These are phyloP conservation scores for Sporisorium iseilematis-ciliati DNA, from an alignment of 1,284 basidiomycete species.

Conservation along the genomic window DNA sequence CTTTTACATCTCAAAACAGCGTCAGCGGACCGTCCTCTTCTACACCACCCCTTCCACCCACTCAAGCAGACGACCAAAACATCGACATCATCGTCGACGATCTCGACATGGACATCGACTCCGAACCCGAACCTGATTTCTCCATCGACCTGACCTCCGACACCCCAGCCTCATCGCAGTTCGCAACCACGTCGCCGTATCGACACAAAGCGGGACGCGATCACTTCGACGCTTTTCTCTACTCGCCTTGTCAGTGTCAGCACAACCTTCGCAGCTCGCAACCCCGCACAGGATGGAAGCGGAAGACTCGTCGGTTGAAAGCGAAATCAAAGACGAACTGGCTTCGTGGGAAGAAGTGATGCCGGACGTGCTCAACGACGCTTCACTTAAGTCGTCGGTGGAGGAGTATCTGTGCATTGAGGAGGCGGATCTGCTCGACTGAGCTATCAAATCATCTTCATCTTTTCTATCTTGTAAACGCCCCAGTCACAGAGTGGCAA, in stretches of 20 bases:
- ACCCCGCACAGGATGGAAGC: not conserved
- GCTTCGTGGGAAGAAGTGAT: constrained; percentile 22
- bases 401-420: constrained; percentile 8
- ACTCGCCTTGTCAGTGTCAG: constrained; percentile 19
- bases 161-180: not conserved
- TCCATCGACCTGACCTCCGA: constrained; percentile 9
- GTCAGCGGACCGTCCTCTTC: not conserved
- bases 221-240: constrained; percentile 17
- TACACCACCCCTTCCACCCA: not conserved
- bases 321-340: not conserved
- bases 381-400: constrained; percentile 11
- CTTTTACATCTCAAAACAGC: not conserved
- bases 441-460: not conserved
- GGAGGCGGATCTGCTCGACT: not conserved
- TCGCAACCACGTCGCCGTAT: constrained; percentile 3
- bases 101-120: constrained; percentile 5
- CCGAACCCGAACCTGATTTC: constrained; percentile 22
- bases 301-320: not conserved
- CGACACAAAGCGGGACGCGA: not conserved
- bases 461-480: not conserved
- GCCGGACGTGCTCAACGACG: constrained; percentile 19
- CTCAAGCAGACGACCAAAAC: not conserved
- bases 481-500: not conserved
- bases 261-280: not conserved
- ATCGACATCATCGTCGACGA: constrained; percentile 7